A percentile compares a stretch with the other conserved stretches of the same genome.
Evolutionary conservation across 164 flowering plant genomes (phyloP).

Genomic region (Sedum album): DNA sequence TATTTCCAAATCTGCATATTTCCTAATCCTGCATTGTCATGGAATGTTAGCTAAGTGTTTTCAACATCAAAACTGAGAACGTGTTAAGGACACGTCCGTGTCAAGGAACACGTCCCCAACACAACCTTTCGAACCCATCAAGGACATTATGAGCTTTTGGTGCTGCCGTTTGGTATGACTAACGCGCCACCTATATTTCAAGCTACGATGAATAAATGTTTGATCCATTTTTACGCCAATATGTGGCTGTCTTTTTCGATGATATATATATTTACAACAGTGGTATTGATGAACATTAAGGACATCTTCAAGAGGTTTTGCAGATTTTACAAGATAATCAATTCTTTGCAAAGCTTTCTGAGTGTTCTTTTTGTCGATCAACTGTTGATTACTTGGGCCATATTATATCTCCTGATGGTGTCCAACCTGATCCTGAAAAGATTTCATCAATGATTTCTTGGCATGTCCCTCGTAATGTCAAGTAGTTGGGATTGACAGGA

Average conservation of each 20-base stretch:
- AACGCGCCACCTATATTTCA: slow-evolving; percentile 8
- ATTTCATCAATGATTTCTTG: not conserved
- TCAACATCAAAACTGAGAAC: no score
- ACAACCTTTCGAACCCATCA: no score
- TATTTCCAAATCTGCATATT: no score
- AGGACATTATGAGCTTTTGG: no score
- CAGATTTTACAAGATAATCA: not conserved
- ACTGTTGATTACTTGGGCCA: not conserved
- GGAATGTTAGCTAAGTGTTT: no score
- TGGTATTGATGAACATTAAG: not conserved
- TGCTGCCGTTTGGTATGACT: not conserved
- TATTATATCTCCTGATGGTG: not conserved
- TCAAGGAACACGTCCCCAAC: no score
- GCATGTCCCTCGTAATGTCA: not conserved
- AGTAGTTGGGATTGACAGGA: not conserved
- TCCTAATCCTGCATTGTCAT: no score
- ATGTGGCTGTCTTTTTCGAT: slow-evolving; percentile 8
- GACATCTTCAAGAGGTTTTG: not conserved
- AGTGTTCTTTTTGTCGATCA: not conserved
- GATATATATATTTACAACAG: slow-evolving; percentile 10
- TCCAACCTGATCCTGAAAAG: not conserved
- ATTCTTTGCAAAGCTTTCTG: not conserved
- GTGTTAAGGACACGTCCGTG: no score
- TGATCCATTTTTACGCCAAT: not conserved
- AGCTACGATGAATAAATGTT: not conserved